Conservation (phyloP, 1,284 basidiomycete genomes). For the Inonotus hispidus region DNA sequence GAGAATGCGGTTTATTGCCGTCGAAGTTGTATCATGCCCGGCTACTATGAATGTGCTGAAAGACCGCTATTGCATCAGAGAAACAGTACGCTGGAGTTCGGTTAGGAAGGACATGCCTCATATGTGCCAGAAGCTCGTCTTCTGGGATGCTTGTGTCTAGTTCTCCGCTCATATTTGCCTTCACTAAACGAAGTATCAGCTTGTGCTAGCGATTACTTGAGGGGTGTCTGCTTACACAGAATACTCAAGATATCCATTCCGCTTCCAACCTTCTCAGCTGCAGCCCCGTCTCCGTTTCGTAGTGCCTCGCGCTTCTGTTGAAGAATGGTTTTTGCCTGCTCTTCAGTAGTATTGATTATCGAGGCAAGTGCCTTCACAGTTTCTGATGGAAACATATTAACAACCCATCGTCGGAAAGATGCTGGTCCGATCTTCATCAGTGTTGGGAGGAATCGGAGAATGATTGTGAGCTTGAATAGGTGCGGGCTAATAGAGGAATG, state of each 20-base stretch:
- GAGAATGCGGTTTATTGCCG: constrained; percentile 25
- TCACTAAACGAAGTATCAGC: constrained; percentile 22
- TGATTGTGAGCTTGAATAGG: background rate
- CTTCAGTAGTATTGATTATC: background rate
- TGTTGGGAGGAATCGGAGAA: background rate
- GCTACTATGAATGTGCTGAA: constrained; percentile 28
- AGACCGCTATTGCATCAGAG: constrained; percentile 2
- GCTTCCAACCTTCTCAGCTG: constrained; percentile 23
- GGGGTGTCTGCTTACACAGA: constrained; percentile 22
- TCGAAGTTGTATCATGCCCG: constrained; percentile 27
- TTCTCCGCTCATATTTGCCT: constrained; percentile 26
- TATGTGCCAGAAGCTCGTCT: constrained; percentile 30
- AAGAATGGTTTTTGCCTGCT: constrained; percentile 1
- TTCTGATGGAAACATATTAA: constrained; percentile 11
- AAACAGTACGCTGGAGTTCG: background rate
- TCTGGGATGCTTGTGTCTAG: constrained; percentile 28
- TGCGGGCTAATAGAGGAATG: background rate
- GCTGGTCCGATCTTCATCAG: constrained; percentile 4
- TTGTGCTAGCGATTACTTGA: too few relatives aligned
- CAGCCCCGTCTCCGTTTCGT: constrained; percentile 20
- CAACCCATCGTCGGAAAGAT: constrained; percentile 4
- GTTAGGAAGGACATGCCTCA: constrained; percentile 26
- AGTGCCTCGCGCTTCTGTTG: constrained; percentile 23
- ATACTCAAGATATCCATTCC: constrained; percentile 31
- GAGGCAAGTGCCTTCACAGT: background rate